Evolutionary conservation across 1,284 basidiomycete genomes (phyloP), one percentile per base, ranked within the genome.

Genomic region (Moesziomyces antarcticus): DNA sequence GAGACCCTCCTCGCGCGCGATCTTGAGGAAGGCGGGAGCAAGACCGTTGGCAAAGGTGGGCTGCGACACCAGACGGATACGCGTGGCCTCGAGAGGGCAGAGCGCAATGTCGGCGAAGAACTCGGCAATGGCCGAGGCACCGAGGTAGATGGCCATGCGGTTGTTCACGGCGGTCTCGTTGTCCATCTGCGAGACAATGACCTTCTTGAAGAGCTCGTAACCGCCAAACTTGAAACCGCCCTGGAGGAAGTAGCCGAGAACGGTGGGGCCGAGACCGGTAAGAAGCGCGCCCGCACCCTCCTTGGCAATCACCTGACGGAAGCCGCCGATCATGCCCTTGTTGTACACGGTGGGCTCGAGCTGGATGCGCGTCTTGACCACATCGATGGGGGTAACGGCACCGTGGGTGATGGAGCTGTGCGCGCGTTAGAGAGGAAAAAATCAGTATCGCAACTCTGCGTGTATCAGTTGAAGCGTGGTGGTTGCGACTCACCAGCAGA

Each of bases 321-420:
- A 83, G 55, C 75, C 77, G 44, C 75, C 79, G 43, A 83, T 67
- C 80, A 83, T 82, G 57, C 82, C 82, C 85, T 85, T 87, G 87
- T 88, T 88, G 87, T 88, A 88, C 56, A 85, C 84, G 82, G 85
- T 82, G 66, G 85, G 84, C 86, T 90, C 80, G 52, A 93, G 93
- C 91, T 97, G 94, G 91, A 97, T 97, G 88, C 95, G 93, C 85
- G 94, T 97, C 89, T 97, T 97, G 74, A 83, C 80, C 43, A 79
- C 79, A 79, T 80, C 77, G 62, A 78, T 69, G 22, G 77, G 79
- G 24, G 79, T 81, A 53, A 83, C 66, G 50, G 79, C 82, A 69
- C 94, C 94, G 86, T 97, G 94, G 78, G 94, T 97, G 85, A 94
- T 63, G 87, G 94, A 93, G 83, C 94, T 79, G 24, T 25, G 4